Evolutionary conservation across 805 yeast genomes (phyloP).

Genomic region (Candida piceae): DNA sequence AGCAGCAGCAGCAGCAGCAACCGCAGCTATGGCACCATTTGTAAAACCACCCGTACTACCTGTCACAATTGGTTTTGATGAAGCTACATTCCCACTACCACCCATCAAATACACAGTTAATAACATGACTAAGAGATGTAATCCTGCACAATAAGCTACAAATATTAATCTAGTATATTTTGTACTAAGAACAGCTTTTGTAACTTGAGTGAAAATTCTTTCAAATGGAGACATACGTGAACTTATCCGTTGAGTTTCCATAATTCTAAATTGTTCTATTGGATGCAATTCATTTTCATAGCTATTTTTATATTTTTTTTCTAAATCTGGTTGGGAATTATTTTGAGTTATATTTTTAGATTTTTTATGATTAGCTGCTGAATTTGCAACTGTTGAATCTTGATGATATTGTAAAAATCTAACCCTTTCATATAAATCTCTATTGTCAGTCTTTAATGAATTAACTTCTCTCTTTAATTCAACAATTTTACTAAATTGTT

Average conservation of each 20-base stretch:
- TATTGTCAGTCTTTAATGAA: conserved; percentile 65
- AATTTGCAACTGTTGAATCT: conserved; percentile 11
- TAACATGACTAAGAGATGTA: conserved; percentile 70
- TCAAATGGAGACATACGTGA: conserved; percentile 74
- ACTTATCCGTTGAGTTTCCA: conserved; percentile 70
- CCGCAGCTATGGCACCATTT: conserved; percentile 20
- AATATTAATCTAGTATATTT: conserved; percentile 67
- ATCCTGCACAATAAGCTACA: conserved; percentile 63
- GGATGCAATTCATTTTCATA: conserved; percentile 82
- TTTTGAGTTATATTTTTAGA: conserved; percentile 22
- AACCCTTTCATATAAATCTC: conserved; percentile 72
- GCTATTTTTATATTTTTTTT: conserved; percentile 52
- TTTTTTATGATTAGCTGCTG: conserved; percentile 3
- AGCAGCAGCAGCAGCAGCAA: conserved; percentile 19
- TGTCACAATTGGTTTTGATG: conserved; percentile 9
- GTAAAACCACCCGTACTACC: conserved; percentile 27
- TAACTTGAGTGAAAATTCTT: conserved; percentile 65
- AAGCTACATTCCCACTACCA: conserved; percentile 8
- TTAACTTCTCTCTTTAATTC: conserved; percentile 64
- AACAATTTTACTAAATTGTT: conserved; percentile 44
- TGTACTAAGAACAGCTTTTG: conserved; percentile 72
- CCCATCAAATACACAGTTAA: conserved; percentile 51
- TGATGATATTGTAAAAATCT: conserved; percentile 57
- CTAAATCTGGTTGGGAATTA: conserved; percentile 32
- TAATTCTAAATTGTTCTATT: conserved; percentile 71